Percentiles rank a stretch among this genome's conserved stretches.
phyloP scores from a whole-genome alignment of 148 eudicot species.

The Vaccinium macrocarpon region DNA sequence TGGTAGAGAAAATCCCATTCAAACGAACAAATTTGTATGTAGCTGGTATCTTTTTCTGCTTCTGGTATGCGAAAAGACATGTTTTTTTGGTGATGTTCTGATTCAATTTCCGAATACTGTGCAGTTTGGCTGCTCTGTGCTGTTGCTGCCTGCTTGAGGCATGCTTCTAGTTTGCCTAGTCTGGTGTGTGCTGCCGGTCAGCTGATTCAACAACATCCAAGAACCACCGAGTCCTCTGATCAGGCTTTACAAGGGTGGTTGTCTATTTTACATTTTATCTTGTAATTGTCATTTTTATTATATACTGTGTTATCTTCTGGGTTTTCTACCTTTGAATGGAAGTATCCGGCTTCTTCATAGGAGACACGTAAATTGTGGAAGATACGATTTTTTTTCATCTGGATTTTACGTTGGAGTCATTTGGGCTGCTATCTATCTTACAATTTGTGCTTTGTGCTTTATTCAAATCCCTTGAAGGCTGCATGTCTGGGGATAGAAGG shows the following conservation, averaged over 20 bases:
- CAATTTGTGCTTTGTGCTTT: not conserved
- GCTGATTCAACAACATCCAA: not conserved
- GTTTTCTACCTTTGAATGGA: not conserved
- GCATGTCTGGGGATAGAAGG: not conserved
- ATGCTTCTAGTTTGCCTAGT: constrained; percentile 42
- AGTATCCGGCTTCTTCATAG: too few relatives aligned
- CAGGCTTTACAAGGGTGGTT: not conserved
- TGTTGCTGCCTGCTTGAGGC: constrained; percentile 79
- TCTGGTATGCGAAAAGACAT: not conserved
- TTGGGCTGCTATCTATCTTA: not conserved
- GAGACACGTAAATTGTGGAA: not conserved
- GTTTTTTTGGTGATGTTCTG: not conserved
- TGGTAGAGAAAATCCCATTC: not conserved
- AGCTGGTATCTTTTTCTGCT: not conserved
- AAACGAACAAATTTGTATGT: not conserved
- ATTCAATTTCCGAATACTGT: not conserved
- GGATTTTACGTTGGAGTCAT: not conserved
- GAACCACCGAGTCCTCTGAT: not conserved
- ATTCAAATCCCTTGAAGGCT: not conserved
- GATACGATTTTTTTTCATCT: not conserved
- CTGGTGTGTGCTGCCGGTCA: not conserved
- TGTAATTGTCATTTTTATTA: not conserved
- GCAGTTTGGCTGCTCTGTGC: constrained; percentile 78
- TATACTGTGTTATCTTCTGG: not conserved
- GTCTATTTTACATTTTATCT: not conserved